Conservation (phyloP, 331 rosid genomes). For the Spiraea crenata region DNA sequence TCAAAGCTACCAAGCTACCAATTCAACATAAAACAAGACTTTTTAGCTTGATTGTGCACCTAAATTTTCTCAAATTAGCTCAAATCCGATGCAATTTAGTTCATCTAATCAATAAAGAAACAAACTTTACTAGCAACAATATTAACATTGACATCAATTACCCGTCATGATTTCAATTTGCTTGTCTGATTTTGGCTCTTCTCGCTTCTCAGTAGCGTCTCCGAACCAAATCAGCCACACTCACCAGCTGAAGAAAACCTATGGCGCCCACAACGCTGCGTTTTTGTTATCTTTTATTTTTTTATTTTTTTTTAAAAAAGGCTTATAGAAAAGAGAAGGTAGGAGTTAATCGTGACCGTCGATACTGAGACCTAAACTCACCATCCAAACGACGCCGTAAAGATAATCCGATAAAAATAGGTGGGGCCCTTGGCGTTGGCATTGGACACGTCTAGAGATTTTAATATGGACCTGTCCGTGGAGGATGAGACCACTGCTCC, state of each 20-base stretch:
- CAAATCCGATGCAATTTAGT: not conserved
- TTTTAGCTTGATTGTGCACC: not conserved
- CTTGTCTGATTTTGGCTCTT: slow-evolving; percentile 7
- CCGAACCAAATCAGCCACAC: slow-evolving; percentile 1
- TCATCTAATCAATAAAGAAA: not conserved
- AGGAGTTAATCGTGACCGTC: not conserved
- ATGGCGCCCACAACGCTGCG: not conserved
- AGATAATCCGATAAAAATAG: not conserved
- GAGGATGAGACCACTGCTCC: not conserved
- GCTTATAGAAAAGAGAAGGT: not conserved
- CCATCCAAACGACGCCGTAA: too few species aligned
- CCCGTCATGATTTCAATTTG: slow-evolving; percentile 54
- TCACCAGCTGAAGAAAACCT: not conserved
- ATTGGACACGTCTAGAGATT: slow-evolving; percentile 4
- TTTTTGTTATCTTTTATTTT: not conserved
- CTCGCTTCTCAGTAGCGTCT: slow-evolving; percentile 5
- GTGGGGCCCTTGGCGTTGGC: not conserved
- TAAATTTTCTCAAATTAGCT: not conserved
- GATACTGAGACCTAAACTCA: not conserved
- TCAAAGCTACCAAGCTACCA: not conserved
- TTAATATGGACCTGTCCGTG: not conserved
- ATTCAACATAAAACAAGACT: not conserved
- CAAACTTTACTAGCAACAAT: not conserved
- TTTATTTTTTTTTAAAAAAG: not conserved
- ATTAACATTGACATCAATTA: slow-evolving; percentile 15